Evolutionary conservation across 2,329 filamentous ascomycete genomes (phyloP).

Genomic region (Fusarium coffeatum): DNA sequence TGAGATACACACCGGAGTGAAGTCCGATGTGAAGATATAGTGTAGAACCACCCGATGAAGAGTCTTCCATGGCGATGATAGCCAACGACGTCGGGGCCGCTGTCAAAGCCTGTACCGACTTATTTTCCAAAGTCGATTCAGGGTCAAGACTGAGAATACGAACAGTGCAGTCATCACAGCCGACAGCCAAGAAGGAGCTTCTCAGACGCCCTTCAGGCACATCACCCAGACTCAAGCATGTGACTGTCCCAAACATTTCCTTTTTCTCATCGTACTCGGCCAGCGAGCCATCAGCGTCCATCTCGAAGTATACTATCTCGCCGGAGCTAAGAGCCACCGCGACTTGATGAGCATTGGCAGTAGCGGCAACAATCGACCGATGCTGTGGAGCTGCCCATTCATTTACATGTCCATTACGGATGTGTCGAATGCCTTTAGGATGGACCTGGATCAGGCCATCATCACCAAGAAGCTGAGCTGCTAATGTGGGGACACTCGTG

Average conservation of each 20-base stretch:
- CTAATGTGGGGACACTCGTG: conserved; percentile 86
- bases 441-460: conserved; percentile 94
- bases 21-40: conserved; percentile 96
- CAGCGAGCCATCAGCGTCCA: conserved; percentile 89
- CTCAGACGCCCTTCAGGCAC: conserved; percentile 90
- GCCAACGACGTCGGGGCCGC: conserved; percentile 88
- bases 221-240: conserved; percentile 90
- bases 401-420: conserved; percentile 81
- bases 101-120: conserved; percentile 92
- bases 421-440: conserved; percentile 94
- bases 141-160: conserved; percentile 91
- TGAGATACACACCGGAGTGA: conserved; percentile 93
- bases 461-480: conserved; percentile 93
- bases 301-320: conserved; percentile 98
- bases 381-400: conserved; percentile 96
- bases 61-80: conserved; percentile 96
- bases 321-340: conserved; percentile 94
- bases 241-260: conserved; percentile 95
- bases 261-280: conserved; percentile 96
- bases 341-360: conserved; percentile 93
- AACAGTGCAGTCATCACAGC: conserved; percentile 96
- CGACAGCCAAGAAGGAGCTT: conserved; percentile 94
- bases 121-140: conserved; percentile 89
- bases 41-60: conserved; percentile 86
- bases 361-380: conserved; percentile 92